Percentiles rank a stretch among this genome's conserved stretches.
Evolutionary conservation across 202 grass and related monocot species (phyloP).

Genomic region (Carex arenaria): DNA sequence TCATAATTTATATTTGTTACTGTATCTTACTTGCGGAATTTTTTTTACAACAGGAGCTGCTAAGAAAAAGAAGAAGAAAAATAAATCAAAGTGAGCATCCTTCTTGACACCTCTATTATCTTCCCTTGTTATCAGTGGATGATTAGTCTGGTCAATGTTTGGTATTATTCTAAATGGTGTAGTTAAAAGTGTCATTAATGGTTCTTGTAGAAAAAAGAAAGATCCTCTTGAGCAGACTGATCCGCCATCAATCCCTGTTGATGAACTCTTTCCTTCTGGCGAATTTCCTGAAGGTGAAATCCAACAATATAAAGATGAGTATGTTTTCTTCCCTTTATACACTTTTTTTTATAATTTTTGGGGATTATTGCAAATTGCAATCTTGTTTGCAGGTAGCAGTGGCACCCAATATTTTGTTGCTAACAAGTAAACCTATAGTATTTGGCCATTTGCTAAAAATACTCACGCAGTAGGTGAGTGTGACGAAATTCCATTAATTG

Average conservation of each 20-base stretch:
- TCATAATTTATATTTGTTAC: conserved; percentile 9
- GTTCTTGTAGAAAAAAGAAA: conserved; percentile 75
- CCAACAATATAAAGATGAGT: conserved; percentile 91
- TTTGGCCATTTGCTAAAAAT: not conserved
- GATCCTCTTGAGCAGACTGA: conserved; percentile 69
- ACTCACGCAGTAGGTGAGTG: not conserved
- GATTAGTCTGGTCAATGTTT: conserved; percentile 16
- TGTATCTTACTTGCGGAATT: conserved; percentile 19
- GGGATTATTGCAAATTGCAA: not conserved
- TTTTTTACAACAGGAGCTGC: conserved; percentile 45
- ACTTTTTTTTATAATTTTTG: not conserved
- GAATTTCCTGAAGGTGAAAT: conserved; percentile 97
- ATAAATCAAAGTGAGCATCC: conserved; percentile 61
- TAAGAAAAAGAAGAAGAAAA: conserved; percentile 98
- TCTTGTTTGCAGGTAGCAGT: not conserved
- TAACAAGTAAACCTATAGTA: not conserved
- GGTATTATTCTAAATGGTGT: not conserved
- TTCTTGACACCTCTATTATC: conserved; percentile 12
- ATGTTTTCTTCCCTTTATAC: conserved; percentile 30
- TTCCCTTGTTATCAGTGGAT: not conserved
- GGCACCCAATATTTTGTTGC: not conserved
- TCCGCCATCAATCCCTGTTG: conserved; percentile 82
- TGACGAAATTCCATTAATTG: not conserved
- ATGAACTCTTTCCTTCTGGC: conserved; percentile 84
- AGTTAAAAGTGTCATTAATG: not conserved